phyloP scores from a whole-genome alignment of 2,329 filamentous ascomycete genomes.

The Fusarium drepaniforme region DNA sequence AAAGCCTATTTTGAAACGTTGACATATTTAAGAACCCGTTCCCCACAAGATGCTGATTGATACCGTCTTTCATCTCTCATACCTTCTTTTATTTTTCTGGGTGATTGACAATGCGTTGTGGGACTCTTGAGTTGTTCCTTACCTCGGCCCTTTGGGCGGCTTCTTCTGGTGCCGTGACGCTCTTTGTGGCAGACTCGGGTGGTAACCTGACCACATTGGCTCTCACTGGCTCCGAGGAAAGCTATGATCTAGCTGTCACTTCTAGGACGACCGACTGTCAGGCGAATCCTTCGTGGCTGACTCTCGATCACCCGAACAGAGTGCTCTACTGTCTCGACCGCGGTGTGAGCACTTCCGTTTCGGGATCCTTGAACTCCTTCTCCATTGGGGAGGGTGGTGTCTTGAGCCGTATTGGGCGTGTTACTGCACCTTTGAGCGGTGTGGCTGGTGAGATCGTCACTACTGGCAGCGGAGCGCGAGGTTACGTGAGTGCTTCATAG shows the following conservation, averaged over 20 bases:
- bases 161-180: slow-evolving; percentile 22
- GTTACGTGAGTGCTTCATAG: slow-evolving; percentile 40
- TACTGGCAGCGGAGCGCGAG: slow-evolving; percentile 20
- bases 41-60: background rate
- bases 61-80: background rate
- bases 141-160: slow-evolving; percentile 14
- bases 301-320: slow-evolving; percentile 21
- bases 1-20: background rate
- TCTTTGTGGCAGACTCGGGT: slow-evolving; percentile 39
- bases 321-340: slow-evolving; percentile 42
- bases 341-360: slow-evolving; percentile 4
- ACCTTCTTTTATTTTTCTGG: background rate
- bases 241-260: slow-evolving; percentile 16
- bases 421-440: slow-evolving; percentile 23
- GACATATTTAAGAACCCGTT: background rate
- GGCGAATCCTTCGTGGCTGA: slow-evolving; percentile 35
- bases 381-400: slow-evolving; percentile 16
- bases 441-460: slow-evolving; percentile 38
- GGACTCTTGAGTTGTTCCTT: background rate
- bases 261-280: slow-evolving; percentile 28
- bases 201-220: slow-evolving; percentile 37
- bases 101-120: background rate
- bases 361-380: slow-evolving; percentile 41
- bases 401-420: slow-evolving; percentile 20
- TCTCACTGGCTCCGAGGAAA: slow-evolving; percentile 5